phyloP scores from a whole-genome alignment of 202 grass and related monocot genomes.

The Carex arenaria region DNA sequence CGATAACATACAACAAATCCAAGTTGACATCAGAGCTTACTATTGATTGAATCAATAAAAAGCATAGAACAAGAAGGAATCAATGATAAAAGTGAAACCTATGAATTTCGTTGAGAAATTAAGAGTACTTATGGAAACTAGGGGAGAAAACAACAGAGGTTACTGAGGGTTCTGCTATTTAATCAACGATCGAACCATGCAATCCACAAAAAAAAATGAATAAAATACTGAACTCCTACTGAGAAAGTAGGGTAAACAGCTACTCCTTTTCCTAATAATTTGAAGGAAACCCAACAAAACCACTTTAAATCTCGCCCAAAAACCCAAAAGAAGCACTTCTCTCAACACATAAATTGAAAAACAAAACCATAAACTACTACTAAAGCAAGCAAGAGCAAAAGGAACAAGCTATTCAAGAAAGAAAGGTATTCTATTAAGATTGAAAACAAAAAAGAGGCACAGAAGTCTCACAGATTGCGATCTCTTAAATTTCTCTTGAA shows the following conservation, averaged over 20 bases:
- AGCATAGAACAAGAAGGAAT: background rate
- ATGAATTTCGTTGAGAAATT: background rate
- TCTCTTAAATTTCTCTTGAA: background rate
- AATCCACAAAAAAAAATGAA: background rate
- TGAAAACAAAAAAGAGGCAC: background rate
- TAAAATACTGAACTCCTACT: background rate
- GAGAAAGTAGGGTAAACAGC: background rate
- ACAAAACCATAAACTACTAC: background rate
- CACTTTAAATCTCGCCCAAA: background rate
- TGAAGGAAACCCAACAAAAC: background rate
- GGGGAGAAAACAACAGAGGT: background rate
- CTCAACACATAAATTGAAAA: background rate
- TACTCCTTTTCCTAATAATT: background rate
- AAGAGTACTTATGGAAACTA: background rate
- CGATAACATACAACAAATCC: background rate
- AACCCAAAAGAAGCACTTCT: background rate
- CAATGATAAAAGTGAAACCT: background rate
- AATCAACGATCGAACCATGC: background rate
- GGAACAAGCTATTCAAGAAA: background rate
- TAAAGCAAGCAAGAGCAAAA: background rate
- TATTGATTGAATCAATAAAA: constrained; percentile 2
- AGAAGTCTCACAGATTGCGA: constrained; percentile 12
- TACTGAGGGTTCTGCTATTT: background rate
- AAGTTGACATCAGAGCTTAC: background rate
- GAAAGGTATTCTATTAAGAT: background rate